These are phyloP conservation scores for Ogataea degrootiae DNA, from an alignment of 805 yeast genomes.

Conservation along the genomic window DNA sequence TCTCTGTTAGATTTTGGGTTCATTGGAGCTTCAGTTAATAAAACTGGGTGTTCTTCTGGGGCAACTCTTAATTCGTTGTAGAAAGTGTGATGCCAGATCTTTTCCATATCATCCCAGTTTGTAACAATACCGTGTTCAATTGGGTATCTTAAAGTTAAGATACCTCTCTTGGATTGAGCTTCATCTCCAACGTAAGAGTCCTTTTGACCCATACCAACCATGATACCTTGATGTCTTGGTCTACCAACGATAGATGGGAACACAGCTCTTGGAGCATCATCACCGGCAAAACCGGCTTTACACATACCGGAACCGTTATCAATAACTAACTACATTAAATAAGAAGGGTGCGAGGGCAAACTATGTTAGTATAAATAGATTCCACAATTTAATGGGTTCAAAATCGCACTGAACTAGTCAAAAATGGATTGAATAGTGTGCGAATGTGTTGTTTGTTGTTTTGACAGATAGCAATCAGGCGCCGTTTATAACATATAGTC, in stretches of 20 bases:
- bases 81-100: conserved; percentile 99
- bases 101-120: conserved; percentile 99
- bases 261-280: conserved; percentile 99
- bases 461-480: too few relatives aligned
- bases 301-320: conserved; percentile 99
- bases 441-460: too few relatives aligned
- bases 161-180: conserved; percentile 99
- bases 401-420: too few relatives aligned
- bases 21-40: conserved; percentile 99
- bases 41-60: conserved; percentile 99
- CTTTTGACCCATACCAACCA: conserved; percentile 99
- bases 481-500: too few relatives aligned
- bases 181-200: conserved; percentile 99
- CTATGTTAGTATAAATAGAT: conserved; percentile 14
- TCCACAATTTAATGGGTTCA: too few relatives aligned
- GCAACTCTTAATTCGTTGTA: conserved; percentile 99
- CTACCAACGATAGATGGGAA: conserved; percentile 99
- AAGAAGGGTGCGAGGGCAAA: background rate
- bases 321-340: conserved; percentile 60
- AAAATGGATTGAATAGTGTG: too few relatives aligned
- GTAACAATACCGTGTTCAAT: conserved; percentile 99
- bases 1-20: conserved; percentile 99
- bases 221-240: conserved; percentile 99
- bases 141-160: conserved; percentile 96
- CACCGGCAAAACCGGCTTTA: conserved; percentile 99